Evolutionary conservation across 208 protist genomes (phyloP).

Genomic region (Wallacemonas collosoma): DNA sequence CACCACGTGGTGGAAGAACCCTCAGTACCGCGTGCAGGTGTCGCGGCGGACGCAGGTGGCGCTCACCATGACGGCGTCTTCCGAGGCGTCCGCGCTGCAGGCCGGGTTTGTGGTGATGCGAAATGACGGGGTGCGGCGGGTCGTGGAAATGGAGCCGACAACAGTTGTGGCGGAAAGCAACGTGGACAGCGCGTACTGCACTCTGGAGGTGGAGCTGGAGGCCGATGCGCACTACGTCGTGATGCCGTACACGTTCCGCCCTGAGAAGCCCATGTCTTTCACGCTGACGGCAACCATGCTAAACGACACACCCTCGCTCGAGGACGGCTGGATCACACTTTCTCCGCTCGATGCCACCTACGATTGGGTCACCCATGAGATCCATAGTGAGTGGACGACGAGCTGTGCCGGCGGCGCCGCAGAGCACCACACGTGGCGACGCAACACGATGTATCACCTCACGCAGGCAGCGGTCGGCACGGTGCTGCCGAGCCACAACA

Average conservation of each 20-base stretch:
- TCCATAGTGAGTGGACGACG: constrained; percentile 53
- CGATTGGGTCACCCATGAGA: constrained; percentile 66
- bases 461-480: neutral
- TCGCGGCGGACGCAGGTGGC: constrained; percentile 48
- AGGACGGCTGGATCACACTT: constrained; percentile 70
- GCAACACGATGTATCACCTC: constrained; percentile 70
- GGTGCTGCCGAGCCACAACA: constrained; percentile 32
- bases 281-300: constrained; percentile 52
- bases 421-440: constrained; percentile 57
- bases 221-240: constrained; percentile 59
- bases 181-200: constrained; percentile 40
- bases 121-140: constrained; percentile 58
- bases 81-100: constrained; percentile 31
- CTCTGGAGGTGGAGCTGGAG: constrained; percentile 41
- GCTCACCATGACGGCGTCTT: constrained; percentile 43
- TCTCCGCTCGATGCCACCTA: constrained; percentile 59
- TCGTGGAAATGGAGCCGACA: constrained; percentile 39
- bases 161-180: constrained; percentile 66
- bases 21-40: constrained; percentile 67
- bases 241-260: constrained; percentile 85
- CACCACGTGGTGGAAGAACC: constrained; percentile 87
- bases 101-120: constrained; percentile 74
- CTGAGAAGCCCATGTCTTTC: constrained; percentile 53
- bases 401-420: constrained; percentile 36
- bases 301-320: constrained; percentile 26